A percentile compares a stretch with the other conserved stretches of the same genome.
Conservation (phyloP, 306 rosid genomes). For the Sesbania bispinosa region DNA sequence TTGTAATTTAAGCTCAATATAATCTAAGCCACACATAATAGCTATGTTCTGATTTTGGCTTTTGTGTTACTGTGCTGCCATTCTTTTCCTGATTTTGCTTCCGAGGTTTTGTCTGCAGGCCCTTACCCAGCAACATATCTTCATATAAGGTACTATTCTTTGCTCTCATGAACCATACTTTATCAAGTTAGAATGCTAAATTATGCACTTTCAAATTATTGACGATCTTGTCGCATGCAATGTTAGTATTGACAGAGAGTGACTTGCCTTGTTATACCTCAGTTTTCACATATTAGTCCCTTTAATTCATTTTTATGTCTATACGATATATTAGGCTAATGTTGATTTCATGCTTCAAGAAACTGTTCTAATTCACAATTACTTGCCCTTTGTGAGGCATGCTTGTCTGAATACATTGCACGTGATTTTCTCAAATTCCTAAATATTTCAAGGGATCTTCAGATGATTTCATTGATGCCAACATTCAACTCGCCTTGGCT, state of each 20-base stretch:
- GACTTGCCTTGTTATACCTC: slow-evolving; percentile 1
- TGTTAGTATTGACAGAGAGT: not conserved
- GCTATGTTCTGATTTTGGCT: not conserved
- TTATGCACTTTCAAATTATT: not conserved
- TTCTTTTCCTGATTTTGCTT: slow-evolving; percentile 21
- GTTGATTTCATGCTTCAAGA: slow-evolving; percentile 26
- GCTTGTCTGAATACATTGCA: slow-evolving; percentile 36
- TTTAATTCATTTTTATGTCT: not conserved
- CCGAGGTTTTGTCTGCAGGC: slow-evolving; percentile 47
- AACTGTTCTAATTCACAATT: slow-evolving; percentile 31
- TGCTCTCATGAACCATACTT: slow-evolving; percentile 9
- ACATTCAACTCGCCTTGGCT: slow-evolving; percentile 86
- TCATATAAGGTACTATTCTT: slow-evolving; percentile 84
- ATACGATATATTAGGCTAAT: not conserved
- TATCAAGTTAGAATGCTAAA: not conserved
- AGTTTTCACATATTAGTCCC: not conserved
- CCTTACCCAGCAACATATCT: slow-evolving; percentile 78
- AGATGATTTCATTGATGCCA: slow-evolving; percentile 98
- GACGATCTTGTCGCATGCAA: not conserved
- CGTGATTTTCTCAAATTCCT: slow-evolving; percentile 81
- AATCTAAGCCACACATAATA: not conserved
- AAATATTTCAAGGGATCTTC: slow-evolving; percentile 98
- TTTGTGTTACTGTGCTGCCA: slow-evolving; percentile 16
- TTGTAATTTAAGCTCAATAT: not conserved
- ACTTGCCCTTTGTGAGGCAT: slow-evolving; percentile 35